Conservation (phyloP, 768 basidiomycete genomes). For the Sporobolomyces phaffii region DNA sequence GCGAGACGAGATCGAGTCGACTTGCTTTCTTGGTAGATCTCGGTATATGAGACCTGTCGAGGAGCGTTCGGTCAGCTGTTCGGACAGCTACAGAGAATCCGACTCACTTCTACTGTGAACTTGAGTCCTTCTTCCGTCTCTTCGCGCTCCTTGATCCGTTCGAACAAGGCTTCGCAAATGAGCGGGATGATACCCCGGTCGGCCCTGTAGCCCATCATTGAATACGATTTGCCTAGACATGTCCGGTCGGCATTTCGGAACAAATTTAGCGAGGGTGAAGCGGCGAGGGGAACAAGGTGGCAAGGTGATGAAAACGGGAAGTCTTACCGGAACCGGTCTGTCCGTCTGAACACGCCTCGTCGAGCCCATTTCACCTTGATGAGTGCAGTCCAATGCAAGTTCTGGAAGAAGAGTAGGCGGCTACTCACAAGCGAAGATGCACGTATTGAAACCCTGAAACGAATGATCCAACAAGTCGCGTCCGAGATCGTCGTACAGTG, state of each 20-base stretch:
- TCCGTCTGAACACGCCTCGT: constrained; percentile 22
- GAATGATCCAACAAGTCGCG: constrained; percentile 91
- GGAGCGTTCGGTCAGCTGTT: constrained; percentile 38
- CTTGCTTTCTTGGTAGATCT: constrained; percentile 78
- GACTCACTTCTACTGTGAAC: constrained; percentile 78
- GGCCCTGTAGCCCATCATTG: constrained; percentile 51
- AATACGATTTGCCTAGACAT: constrained; percentile 44
- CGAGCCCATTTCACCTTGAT: no score
- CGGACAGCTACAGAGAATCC: constrained; percentile 48
- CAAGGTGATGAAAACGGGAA: no score
- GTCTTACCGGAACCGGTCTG: constrained; percentile 42
- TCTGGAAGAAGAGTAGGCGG: not conserved
- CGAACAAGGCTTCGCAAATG: constrained; percentile 86
- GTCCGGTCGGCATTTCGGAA: no score
- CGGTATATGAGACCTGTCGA: constrained; percentile 30
- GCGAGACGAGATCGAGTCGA: not conserved
- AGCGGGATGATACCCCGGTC: constrained; percentile 98
- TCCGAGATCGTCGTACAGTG: constrained; percentile 86
- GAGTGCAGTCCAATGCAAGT: no score
- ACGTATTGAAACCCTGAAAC: constrained; percentile 94
- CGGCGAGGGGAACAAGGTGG: no score
- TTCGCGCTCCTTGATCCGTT: constrained; percentile 65
- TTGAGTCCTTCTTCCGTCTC: constrained; percentile 61
- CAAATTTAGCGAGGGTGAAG: no score
- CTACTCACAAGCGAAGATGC: constrained; percentile 95